These are phyloP conservation scores for Candida loeiensis DNA, from an alignment of 805 yeast species.

Conservation along the genomic window DNA sequence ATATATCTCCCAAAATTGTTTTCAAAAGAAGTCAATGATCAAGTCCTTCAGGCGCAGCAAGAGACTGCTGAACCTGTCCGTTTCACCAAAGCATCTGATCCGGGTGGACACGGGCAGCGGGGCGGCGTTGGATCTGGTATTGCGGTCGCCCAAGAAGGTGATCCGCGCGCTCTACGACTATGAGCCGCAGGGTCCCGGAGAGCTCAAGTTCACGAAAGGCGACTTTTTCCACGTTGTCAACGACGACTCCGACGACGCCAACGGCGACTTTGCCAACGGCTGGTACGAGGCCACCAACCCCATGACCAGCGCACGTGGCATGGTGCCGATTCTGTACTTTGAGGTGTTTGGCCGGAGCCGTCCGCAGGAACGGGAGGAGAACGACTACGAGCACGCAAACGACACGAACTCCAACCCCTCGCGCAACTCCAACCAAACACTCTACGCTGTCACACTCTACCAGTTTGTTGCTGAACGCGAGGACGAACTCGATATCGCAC, in stretches of 20 bases:
- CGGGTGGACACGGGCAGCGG: constrained; percentile 24
- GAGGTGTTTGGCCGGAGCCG: constrained; percentile 69
- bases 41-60: constrained; percentile 41
- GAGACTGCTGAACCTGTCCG: constrained; percentile 33
- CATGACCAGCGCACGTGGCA: constrained; percentile 67
- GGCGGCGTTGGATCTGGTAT: constrained; percentile 17
- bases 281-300: constrained; percentile 94
- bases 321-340: constrained; percentile 84
- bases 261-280: constrained; percentile 53
- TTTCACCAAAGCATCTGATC: constrained; percentile 31
- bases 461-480: constrained; percentile 79
- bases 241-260: constrained; percentile 25
- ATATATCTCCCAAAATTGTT: neutral
- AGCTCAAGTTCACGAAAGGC: constrained; percentile 72
- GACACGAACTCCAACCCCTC: constrained; percentile 8
- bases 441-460: constrained; percentile 82
- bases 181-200: constrained; percentile 75
- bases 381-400: too few relatives aligned
- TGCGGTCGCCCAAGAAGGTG: constrained; percentile 70
- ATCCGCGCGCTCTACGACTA: constrained; percentile 80
- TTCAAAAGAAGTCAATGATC: constrained; percentile 23
- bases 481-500: constrained; percentile 80
- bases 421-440: constrained; percentile 36
- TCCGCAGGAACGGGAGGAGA: constrained; percentile 28
- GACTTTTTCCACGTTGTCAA: constrained; percentile 78